Conservation (phyloP, 768 basidiomycete species). For the Pilatotrama ljubarskyi region DNA sequence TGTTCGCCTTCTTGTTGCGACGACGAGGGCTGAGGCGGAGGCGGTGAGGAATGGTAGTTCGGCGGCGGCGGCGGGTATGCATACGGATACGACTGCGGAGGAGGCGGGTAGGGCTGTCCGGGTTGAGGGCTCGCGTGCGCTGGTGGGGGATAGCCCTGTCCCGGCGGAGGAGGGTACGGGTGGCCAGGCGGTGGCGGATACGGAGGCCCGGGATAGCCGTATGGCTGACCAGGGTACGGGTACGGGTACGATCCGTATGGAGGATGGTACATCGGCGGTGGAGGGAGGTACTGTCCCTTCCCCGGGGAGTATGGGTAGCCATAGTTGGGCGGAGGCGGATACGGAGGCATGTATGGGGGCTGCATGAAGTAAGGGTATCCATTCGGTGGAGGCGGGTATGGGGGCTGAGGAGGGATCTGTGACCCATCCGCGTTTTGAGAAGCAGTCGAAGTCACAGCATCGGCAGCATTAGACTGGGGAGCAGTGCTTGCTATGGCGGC, state of each 20-base stretch:
- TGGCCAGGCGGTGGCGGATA: slow-evolving; percentile 14
- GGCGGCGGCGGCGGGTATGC: slow-evolving; percentile 17
- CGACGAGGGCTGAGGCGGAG: not conserved
- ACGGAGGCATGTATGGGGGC: slow-evolving; percentile 35
- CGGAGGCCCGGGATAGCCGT: slow-evolving; percentile 16
- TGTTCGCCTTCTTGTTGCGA: slow-evolving; percentile 1
- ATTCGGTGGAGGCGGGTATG: slow-evolving; percentile 26
- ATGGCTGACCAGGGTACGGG: slow-evolving; percentile 15
- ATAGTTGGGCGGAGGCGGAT: slow-evolving; percentile 13
- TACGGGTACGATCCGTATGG: slow-evolving; percentile 23
- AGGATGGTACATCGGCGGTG: slow-evolving; percentile 19
- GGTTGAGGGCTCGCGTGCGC: not conserved
- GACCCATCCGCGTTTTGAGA: not conserved
- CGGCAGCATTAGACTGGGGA: not conserved
- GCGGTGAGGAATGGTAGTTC: slow-evolving; percentile 8
- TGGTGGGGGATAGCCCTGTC: not conserved
- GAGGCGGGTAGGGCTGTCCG: slow-evolving; percentile 7
- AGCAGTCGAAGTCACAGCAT: not conserved
- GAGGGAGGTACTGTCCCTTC: slow-evolving; percentile 15
- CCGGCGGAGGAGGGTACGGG: slow-evolving; percentile 9
- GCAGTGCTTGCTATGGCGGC: not conserved
- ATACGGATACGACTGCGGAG: slow-evolving; percentile 22
- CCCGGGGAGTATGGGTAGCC: slow-evolving; percentile 22
- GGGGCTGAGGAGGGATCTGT: not conserved
- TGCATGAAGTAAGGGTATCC: slow-evolving; percentile 41